phyloP scores from a whole-genome alignment of 176 grass and related monocot species.

The Themeda triandra region DNA sequence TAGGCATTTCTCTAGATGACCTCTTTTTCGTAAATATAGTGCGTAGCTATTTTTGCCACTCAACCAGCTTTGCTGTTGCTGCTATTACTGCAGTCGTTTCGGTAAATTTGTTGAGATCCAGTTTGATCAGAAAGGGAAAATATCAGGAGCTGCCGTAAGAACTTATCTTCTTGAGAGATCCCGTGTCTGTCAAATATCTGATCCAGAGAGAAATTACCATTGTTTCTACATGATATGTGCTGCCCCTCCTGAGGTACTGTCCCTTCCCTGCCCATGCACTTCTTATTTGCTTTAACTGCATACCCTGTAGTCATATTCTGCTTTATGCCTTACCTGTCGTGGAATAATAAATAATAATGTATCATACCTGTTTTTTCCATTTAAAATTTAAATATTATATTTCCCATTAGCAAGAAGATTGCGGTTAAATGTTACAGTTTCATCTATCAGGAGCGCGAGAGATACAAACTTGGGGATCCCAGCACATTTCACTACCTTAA shows the following conservation, averaged over 20 bases:
- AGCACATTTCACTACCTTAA: constrained; percentile 93
- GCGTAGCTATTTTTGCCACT: constrained; percentile 25
- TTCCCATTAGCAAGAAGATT: neutral
- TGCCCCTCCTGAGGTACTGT: constrained; percentile 72
- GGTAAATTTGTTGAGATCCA: constrained; percentile 99
- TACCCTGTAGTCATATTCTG: neutral
- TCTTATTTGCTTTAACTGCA: neutral
- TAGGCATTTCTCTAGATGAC: constrained; percentile 25
- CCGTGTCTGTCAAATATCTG: constrained; percentile 93
- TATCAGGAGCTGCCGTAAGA: constrained; percentile 90
- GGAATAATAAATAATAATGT: neutral
- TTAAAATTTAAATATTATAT: neutral
- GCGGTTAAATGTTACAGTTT: constrained; percentile 17
- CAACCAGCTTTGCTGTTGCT: constrained; percentile 22
- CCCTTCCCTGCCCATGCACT: constrained; percentile 12
- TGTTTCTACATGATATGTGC: constrained; percentile 99
- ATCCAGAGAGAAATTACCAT: constrained; percentile 96
- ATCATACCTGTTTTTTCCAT: neutral
- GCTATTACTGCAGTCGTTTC: constrained; percentile 63
- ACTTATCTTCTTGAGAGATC: constrained; percentile 97
- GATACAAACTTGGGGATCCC: constrained; percentile 79
- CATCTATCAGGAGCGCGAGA: constrained; percentile 68
- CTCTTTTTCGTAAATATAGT: neutral
- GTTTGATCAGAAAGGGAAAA: constrained; percentile 81
- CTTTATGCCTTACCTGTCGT: neutral